Evolutionary conservation across 371 early-diverging fungal species (phyloP), one percentile per base, ranked within the genome.

Genomic region (Mortierella sp.): DNA sequence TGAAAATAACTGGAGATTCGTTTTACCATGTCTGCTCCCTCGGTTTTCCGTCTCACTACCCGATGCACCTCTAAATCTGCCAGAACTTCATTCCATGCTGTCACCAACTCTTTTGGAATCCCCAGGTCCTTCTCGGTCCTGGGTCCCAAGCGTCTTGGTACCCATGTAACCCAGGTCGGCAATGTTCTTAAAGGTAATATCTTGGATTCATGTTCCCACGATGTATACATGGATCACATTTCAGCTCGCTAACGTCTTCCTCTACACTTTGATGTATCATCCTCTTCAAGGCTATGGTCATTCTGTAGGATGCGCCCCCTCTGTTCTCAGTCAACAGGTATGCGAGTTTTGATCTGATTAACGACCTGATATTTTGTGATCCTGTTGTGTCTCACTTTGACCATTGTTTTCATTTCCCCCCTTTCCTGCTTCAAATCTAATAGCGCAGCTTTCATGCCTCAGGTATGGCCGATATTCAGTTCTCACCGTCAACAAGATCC

Each of bases 381-480:
- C 36, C 36, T 5, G 36, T 3, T 58, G 33, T 38, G 15, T 38
- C 28, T 33, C 58, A 33, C 19, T 22, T 58, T 58, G 45, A 4
- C 15, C 58, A 58, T 33, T 24, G 8, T 24, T 33, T 13, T 38
- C 24, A 24, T 50, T 60, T 22, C 43, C 48, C 57, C 33, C 33
- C 43, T 28, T 47, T 57, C 15, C 15, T 24, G 16, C n/a, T 10
- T 22, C 16, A 10, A 53, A 52, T 21, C 53, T 47, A 15, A 55
- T 70, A 80, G 80, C 71, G 80, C 22, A 43, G 63, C 65, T 80
- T 80, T 43, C 80, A 80, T 61, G 80, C 80, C 36, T 80, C 80
- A 71, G 72, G 77, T 77, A 77, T 9, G 10, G 8, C 15, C 43
- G 21, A 3, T 36, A 2, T 16, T 6, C 16, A 9, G 0, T 24